These are phyloP conservation scores for Boletus pseudo-olivaceus DNA, from an alignment of 768 basidiomycete genomes.

Conservation along the genomic window DNA sequence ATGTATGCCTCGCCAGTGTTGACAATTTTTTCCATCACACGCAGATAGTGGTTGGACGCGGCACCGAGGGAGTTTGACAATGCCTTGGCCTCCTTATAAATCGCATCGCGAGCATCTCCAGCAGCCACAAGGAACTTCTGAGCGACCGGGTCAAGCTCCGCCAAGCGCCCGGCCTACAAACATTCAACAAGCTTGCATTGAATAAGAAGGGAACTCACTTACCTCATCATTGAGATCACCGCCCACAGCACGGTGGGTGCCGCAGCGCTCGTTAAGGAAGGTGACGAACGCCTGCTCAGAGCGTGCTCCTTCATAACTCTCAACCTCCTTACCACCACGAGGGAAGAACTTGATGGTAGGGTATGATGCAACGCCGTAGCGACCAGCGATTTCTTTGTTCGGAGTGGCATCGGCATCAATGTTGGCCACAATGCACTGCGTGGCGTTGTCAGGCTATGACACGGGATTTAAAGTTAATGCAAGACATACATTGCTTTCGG, in stretches of 20 bases:
- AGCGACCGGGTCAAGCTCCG: slow-evolving; percentile 76
- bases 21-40: slow-evolving; percentile 85
- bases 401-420: slow-evolving; percentile 82
- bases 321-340: slow-evolving; percentile 58
- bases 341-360: slow-evolving; percentile 97
- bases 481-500: slow-evolving; percentile 64
- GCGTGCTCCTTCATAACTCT: slow-evolving; percentile 68
- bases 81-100: slow-evolving; percentile 61
- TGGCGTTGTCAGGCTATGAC: slow-evolving; percentile 5
- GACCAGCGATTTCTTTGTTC: slow-evolving; percentile 66
- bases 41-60: slow-evolving; percentile 74
- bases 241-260: slow-evolving; percentile 76
- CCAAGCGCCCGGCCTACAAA: slow-evolving; percentile 73
- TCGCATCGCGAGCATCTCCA: slow-evolving; percentile 50
- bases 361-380: slow-evolving; percentile 76
- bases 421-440: slow-evolving; percentile 85
- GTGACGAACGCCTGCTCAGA: slow-evolving; percentile 70
- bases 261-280: slow-evolving; percentile 85
- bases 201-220: slow-evolving; percentile 13
- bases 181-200: not conserved
- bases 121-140: slow-evolving; percentile 66
- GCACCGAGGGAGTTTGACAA: slow-evolving; percentile 48
- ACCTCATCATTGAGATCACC: slow-evolving; percentile 76
- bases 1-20: slow-evolving; percentile 71
- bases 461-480: not conserved